phyloP scores from a whole-genome alignment of 805 yeast genomes.

The Zygosaccharomyces bailii region DNA sequence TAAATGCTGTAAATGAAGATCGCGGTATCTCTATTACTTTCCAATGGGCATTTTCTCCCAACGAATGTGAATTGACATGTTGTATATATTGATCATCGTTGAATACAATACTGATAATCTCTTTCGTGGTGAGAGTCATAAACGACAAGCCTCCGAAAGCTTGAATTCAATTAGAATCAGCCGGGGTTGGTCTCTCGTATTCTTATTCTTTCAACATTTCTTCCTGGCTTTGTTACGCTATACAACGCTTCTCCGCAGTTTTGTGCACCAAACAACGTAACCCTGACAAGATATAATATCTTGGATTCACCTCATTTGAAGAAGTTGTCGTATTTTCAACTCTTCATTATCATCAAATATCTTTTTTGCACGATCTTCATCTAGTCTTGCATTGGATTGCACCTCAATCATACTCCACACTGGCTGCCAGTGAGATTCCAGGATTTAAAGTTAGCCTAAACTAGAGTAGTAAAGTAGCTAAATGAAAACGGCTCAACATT shows the following conservation, averaged over 20 bases:
- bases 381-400: no score
- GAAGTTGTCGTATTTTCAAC: background rate
- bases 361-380: no score
- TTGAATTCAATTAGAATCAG: no score
- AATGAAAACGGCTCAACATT: no score
- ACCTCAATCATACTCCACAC: no score
- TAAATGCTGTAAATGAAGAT: slow-evolving; percentile 57
- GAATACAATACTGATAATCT: slow-evolving; percentile 16
- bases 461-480: background rate
- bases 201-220: no score
- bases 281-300: background rate
- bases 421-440: background rate
- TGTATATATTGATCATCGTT: slow-evolving; percentile 22
- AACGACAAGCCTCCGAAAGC: background rate
- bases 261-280: slow-evolving; percentile 5
- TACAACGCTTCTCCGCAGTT: background rate
- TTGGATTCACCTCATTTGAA: background rate
- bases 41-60: slow-evolving; percentile 2
- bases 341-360: no score
- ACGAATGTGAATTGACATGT: slow-evolving; percentile 13
- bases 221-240: no score
- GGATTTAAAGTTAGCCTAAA: no score
- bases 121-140: slow-evolving; percentile 17
- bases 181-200: no score
- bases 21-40: slow-evolving; percentile 40